Base-by-base conservation (phyloP, 306 rosid genomes). In the Lathyrus aphaca region DNA sequence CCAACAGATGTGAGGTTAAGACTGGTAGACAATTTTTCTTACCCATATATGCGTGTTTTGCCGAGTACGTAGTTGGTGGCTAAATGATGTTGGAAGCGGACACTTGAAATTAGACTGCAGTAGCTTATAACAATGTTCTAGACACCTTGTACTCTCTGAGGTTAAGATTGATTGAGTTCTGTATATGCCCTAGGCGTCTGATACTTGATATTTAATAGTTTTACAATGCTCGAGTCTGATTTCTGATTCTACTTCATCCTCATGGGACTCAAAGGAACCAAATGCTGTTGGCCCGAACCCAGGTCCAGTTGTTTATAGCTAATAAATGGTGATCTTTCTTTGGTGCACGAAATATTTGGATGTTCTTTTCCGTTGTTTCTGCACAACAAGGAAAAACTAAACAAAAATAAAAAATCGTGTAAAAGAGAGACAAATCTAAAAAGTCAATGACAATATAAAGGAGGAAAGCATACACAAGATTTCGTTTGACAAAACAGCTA, bases 1-100 rank as follows among this genome's bases (percentile, higher is more conserved):
- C 86, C 92, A 44, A 81, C 81, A 64, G 88, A 90, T 85, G 88
- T 86, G 88, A 93, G 97, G 98, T 93, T 81, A 82, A 83, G 77
- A 79, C 82, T 82, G 85, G 84, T 86, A 82, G 89, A 83, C 63
- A 70, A 57, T n/a, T 80, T 69, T 84, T 81, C 80, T 74, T 44
- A 48, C 55, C 78, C 73, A 6, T 75, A 37, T 38, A 21, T 6
- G 11, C 64, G 11, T 38, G 21, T 68, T 42, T 53, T 58, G 35
- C 14, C 60, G 25, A 5, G 16, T 50, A 10, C 51, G 35, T 14
- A 10, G 35, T 74, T 79, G 17, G 32, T 30, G 45, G 64, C 57
- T 54, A 14, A 68, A 59, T 66, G 76, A 81, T 66, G 63, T 84
- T 19, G 88, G 87, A 12, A 86, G 77, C 77, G 82, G 81, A 55